A percentile compares a stretch with the other conserved stretches of the same genome.
Conservation (phyloP, 805 yeast species). For the Wickerhamiella lipophila region DNA sequence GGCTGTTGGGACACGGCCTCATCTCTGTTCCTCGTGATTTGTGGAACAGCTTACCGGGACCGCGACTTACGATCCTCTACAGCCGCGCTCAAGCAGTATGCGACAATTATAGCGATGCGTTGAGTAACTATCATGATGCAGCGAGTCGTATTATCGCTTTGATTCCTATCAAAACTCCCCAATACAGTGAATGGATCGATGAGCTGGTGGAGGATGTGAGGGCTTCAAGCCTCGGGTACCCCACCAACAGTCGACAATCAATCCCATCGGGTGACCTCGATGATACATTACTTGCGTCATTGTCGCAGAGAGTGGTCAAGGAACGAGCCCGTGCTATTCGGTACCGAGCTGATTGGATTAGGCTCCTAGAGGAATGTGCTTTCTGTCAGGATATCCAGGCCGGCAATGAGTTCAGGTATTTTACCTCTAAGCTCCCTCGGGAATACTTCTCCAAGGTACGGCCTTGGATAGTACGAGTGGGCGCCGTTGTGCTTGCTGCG, state of each 20-base stretch:
- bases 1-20: constrained; percentile 78
- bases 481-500: constrained; percentile 33
- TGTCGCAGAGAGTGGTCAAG: constrained; percentile 41
- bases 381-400: constrained; percentile 46
- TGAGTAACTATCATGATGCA: constrained; percentile 48
- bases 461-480: constrained; percentile 36
- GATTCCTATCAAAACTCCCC: constrained; percentile 35
- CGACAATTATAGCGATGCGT: constrained; percentile 52
- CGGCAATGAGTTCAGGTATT: constrained; percentile 27
- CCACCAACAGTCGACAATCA: not conserved
- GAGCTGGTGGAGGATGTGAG: constrained; percentile 36
- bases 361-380: constrained; percentile 37
- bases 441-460: constrained; percentile 32
- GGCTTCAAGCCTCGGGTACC: constrained; percentile 15
- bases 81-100: constrained; percentile 42
- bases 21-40: constrained; percentile 48
- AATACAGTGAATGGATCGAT: constrained; percentile 53
- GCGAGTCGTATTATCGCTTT: constrained; percentile 46
- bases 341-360: constrained; percentile 44
- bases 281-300: constrained; percentile 36
- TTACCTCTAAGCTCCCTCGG: constrained; percentile 27
- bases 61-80: constrained; percentile 33
- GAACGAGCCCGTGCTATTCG: constrained; percentile 43
- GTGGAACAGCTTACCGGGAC: constrained; percentile 30
- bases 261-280: constrained; percentile 24